Evolutionary conservation across 106 monocot species (phyloP), one percentile per base, ranked within the genome.

Genomic region (Agapanthus africanus): DNA sequence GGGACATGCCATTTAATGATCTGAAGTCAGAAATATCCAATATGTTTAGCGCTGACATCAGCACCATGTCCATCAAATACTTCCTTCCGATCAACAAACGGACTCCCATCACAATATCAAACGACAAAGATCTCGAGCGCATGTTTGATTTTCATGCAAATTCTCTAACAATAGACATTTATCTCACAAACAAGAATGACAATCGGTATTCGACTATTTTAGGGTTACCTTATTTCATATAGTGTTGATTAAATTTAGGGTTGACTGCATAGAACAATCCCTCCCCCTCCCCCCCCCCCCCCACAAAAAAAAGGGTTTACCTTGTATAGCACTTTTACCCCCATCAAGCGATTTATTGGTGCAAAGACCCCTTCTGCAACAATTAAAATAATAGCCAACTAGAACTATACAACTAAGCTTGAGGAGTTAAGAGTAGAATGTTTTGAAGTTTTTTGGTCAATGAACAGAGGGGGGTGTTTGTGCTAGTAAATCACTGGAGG

Each of bases 71-170:
- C 1, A 74, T 94, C 54, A 94, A 94, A 68, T 94, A 94, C 74
- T 90, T 90, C 65, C 93, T 94, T 67, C 93, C 90, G 16, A 81
- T 75, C 67, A 87, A 94, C 74, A 86, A 77, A n/a, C 76, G 73
- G 59, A 90, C 90, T 22, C 82, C 85, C 11, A 94, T 94, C 40
- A 84, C 93, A 37, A 64, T 94, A 59, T 90, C 93, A 13, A 90
- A 75, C 49, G 90, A 94, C 82, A 84, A 87, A 63, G 93, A 94
- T 69, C 72, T 94, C 6, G 71, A 79, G 19, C 87, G 93, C 27
- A 90, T 94, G 93, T 80, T 94, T 31, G 84, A 90, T 67, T 94
- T 90, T 57, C 82, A 90, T 72, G 67, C 63, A 1, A 76, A 81
- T 46, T 94, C 93, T 36, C 44, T 75, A 15, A 87, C 93, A 38